A percentile compares a stretch with the other conserved stretches of the same genome.
phyloP scores from a whole-genome alignment of 768 basidiomycete species.

The Harrya chromipes region DNA sequence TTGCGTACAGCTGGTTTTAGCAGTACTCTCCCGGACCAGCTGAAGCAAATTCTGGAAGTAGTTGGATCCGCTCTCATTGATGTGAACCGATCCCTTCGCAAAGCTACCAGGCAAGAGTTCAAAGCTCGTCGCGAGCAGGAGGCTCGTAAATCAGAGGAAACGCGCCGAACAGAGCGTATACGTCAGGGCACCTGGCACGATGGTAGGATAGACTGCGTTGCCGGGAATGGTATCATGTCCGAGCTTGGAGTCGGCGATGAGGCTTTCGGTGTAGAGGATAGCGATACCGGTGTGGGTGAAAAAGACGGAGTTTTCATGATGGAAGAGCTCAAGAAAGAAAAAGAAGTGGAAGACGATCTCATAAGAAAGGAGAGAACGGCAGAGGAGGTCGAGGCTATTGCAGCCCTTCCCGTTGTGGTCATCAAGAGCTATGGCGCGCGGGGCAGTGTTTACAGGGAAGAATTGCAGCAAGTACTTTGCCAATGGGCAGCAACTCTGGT shows the following conservation, averaged over 20 bases:
- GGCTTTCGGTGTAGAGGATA: slow-evolving; percentile 39
- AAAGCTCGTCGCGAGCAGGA: slow-evolving; percentile 37
- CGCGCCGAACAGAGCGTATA: slow-evolving; percentile 45
- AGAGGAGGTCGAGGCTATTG: slow-evolving; percentile 51
- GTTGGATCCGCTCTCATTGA: slow-evolving; percentile 68
- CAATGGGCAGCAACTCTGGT: slow-evolving; percentile 83
- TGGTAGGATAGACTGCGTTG: slow-evolving; percentile 77
- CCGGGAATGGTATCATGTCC: slow-evolving; percentile 83
- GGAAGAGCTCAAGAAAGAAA: slow-evolving; percentile 22
- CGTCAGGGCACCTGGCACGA: slow-evolving; percentile 78
- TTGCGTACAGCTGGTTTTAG: slow-evolving; percentile 68
- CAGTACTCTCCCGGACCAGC: slow-evolving; percentile 73
- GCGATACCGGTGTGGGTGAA: slow-evolving; percentile 14
- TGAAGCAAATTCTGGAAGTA: slow-evolving; percentile 81
- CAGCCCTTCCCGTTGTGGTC: slow-evolving; percentile 79
- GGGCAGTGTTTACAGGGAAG: slow-evolving; percentile 56
- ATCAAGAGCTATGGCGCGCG: slow-evolving; percentile 74
- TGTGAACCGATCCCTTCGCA: slow-evolving; percentile 51
- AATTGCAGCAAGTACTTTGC: slow-evolving; percentile 69
- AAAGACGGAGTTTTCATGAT: slow-evolving; percentile 6
- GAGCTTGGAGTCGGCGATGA: slow-evolving; percentile 87
- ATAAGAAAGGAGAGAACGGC: slow-evolving; percentile 28
- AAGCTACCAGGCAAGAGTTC: slow-evolving; percentile 39
- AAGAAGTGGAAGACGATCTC: slow-evolving; percentile 33
- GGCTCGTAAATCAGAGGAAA: slow-evolving; percentile 37